Base-by-base conservation (phyloP, 1,284 basidiomycete species). In the Phlebopus sp. region DNA sequence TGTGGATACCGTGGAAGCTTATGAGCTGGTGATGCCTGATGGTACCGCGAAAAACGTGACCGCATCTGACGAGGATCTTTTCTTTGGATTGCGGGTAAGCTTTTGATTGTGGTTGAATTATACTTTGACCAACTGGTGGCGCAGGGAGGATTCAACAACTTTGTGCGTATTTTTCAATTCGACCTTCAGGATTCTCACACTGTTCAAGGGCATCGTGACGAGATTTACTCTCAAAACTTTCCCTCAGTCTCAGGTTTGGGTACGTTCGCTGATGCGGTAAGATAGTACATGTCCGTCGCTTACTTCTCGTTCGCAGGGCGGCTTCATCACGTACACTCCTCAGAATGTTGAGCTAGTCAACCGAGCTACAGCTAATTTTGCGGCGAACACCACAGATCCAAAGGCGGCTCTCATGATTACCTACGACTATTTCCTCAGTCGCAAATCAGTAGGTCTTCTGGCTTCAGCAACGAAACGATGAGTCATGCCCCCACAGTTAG, bases 131-230 rank as follows among this genome's bases (percentile, higher is more conserved):
- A n/a, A n/a, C n/a, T n/a, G n/a, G n/a, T n/a, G n/a, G n/a, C n/a
- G n/a, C n/a, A 79, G 76, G 79, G 79, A 29, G 77, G 78, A 13
- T 68, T 73, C 53, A 82, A 82, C 53, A 82, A 81, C 58, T 81
- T 79, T 53, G 79, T 79, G 46, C 53, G 75, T 34, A 11, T 23
- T 6, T n/a, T n/a, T n/a, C n/a, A n/a, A n/a, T 23, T 23, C 21
- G 2, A 8, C 27, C 4, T 2, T 8, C 27, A 5, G 8, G 27
- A 11, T 11, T 4, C 8, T 29, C 27, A 23, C 21, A 23, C 3
- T 4, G 21, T 4, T 23, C 3, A 3, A 29, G 27, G 27, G 27
- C 4, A 9, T 29, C 27, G 27, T 29, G 27, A 29, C 27, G 2
- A 8, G 8, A 8, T 29, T 29, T 8, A 29, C 27, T 2, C 8